Base-by-base conservation (phyloP, 1,139 yeast genomes). In the Yamadazyma membranifaciens region DNA sequence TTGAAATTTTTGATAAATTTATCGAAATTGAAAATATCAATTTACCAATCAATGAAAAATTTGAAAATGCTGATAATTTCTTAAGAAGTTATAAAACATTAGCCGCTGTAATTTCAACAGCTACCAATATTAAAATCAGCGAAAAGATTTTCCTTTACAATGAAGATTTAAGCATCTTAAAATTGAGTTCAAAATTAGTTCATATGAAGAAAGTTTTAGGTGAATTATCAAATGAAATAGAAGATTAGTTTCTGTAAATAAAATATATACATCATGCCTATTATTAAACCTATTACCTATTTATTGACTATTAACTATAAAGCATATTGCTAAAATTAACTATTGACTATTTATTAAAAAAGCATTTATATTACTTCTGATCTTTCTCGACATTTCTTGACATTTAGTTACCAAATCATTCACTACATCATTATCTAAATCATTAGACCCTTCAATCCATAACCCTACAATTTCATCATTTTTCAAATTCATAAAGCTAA, bases 401-500 rank as follows among this genome's bases (percentile, higher is more conserved):
- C 81, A 70, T n/a, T 60, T 62, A n/a, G 60, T 60, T 25, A 76
- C 55, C 38, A 67, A 55, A n/a, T 54, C 56, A 44, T 69, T 52
- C 12, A 48, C 43, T 2, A 52, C 47, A 13, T 65, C 72, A 26
- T 60, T 57, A 12, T 65, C 45, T 3, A 54, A 55, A 17, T 48
- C 50, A 47, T 57, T 57, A 14, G 56, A 57, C 9, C 76, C 73
- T 43, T 77, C 80, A 13, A 75, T 60, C 80, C 83, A 80, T 29
- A 80, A 49, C 1, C 83, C 83, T 25, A 78, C 74, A 42, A 78
- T 65, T 50, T 75, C 81, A 48, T 75, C 73, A 47, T 75, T 68
- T 47, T 69, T 63, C 51, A 78, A 73, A 47, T 77, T 75, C 75
- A 78, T 74, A 50, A 70, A 77, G 47, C 80, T 67, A 7, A 73